Conservation (phyloP, 768 basidiomycete species). For the Cyclocybe aegerita region DNA sequence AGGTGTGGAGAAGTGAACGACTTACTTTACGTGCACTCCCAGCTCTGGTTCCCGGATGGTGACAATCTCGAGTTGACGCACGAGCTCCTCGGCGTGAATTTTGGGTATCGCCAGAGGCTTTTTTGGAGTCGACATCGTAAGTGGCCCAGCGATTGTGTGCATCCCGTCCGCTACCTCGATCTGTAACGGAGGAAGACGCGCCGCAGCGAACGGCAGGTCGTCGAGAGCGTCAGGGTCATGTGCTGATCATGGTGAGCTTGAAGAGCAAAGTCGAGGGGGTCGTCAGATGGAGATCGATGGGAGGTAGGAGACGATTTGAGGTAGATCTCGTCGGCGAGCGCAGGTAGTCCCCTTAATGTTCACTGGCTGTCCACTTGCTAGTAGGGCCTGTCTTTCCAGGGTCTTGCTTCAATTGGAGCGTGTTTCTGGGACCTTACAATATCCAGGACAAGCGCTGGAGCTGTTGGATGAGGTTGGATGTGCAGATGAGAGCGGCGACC, state of each 20-base stretch:
- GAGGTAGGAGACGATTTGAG: too few species aligned
- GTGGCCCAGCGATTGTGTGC: neutral
- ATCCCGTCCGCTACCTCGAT: constrained; percentile 12
- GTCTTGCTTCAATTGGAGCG: neutral
- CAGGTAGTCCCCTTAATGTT: constrained; percentile 20
- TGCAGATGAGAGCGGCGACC: too few species aligned
- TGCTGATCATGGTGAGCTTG: too few species aligned
- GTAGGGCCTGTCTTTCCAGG: neutral
- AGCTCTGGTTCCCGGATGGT: constrained; percentile 21
- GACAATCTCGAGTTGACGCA: constrained; percentile 23
- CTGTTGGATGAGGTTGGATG: too few species aligned
- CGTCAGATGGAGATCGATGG: neutral
- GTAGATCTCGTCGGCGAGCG: constrained; percentile 10
- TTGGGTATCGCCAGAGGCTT: neutral
- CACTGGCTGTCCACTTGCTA: neutral
- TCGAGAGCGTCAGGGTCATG: too few species aligned
- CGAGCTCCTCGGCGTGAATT: constrained; percentile 5
- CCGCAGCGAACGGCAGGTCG: too few species aligned
- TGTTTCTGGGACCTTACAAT: too few species aligned
- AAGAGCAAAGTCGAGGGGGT: too few species aligned
- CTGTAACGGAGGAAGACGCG: neutral
- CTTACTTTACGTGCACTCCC: constrained; percentile 15
- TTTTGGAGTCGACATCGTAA: neutral
- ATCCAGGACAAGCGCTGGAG: too few species aligned
- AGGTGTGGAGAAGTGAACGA: neutral